Conservation (phyloP, 768 basidiomycete genomes). For the Boletus reticulatus region DNA sequence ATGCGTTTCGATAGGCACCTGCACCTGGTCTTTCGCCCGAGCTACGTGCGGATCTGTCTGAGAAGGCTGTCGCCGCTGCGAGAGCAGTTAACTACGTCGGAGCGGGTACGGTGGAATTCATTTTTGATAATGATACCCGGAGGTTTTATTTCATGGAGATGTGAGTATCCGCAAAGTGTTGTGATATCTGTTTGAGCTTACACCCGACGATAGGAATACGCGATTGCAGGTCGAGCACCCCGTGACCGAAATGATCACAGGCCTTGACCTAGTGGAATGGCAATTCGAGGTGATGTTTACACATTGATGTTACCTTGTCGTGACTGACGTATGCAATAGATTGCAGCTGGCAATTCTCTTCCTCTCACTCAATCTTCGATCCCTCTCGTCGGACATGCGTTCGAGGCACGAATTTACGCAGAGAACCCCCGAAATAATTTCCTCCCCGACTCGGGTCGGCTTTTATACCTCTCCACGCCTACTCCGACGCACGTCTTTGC, state of each 20-base stretch:
- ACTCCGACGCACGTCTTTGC: constrained; percentile 69
- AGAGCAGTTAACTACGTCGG: constrained; percentile 89
- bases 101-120: constrained; percentile 95
- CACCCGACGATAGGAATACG: constrained; percentile 59
- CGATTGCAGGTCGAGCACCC: constrained; percentile 88
- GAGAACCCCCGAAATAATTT: constrained; percentile 94
- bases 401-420: constrained; percentile 94
- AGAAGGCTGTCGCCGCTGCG: constrained; percentile 90
- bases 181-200: background rate
- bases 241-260: constrained; percentile 94
- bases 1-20: constrained; percentile 59
- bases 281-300: constrained; percentile 65
- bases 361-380: constrained; percentile 76
- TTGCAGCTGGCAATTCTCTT: constrained; percentile 85
- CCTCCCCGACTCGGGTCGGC: constrained; percentile 83
- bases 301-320: background rate
- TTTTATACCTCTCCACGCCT: constrained; percentile 82
- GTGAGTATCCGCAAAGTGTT: constrained; percentile 37
- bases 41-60: constrained; percentile 75
- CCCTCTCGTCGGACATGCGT: constrained; percentile 88
- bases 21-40: constrained; percentile 84
- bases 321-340: constrained; percentile 37
- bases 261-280: constrained; percentile 93
- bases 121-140: constrained; percentile 87
- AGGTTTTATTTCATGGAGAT: constrained; percentile 97